These are phyloP conservation scores for Pyrrhoderma lamaoense DNA, from an alignment of 1,284 basidiomycete species.

Conservation along the genomic window DNA sequence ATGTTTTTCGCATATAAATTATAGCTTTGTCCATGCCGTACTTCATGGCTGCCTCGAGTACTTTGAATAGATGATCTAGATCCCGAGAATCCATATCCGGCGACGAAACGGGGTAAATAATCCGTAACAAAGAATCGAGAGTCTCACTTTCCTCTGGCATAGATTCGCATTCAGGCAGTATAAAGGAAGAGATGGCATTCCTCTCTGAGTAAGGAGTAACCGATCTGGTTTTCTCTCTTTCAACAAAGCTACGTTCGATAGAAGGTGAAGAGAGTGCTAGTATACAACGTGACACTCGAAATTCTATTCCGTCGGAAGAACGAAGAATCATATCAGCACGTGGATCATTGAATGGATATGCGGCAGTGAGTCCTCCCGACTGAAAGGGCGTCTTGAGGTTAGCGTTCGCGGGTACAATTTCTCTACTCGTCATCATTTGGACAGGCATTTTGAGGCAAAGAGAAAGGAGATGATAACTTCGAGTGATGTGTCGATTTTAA, in stretches of 20 bases:
- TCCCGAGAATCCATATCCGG: slow-evolving; percentile 8
- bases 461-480: too few relatives aligned
- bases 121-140: slow-evolving; percentile 12
- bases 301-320: slow-evolving; percentile 13
- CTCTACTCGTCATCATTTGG: too few relatives aligned
- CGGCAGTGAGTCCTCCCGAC: too few relatives aligned
- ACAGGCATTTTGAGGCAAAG: too few relatives aligned
- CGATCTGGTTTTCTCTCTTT: slow-evolving; percentile 6
- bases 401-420: too few relatives aligned
- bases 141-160: slow-evolving; percentile 10
- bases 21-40: too few relatives aligned
- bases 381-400: too few relatives aligned
- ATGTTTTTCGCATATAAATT: too few relatives aligned
- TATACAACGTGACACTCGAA: slow-evolving; percentile 16
- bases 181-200: background rate
- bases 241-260: background rate
- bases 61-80: too few relatives aligned
- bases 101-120: slow-evolving; percentile 15
- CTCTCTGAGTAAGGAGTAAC: slow-evolving; percentile 10
- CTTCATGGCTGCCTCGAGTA: too few relatives aligned
- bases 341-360: too few relatives aligned
- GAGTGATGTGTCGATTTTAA: too few relatives aligned
- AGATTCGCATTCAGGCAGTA: slow-evolving; percentile 13
- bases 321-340: slow-evolving; percentile 15
- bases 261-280: slow-evolving; percentile 15